A percentile compares a stretch with the other conserved stretches of the same genome.
Conservation (phyloP, 176 grass and related monocot genomes). For the Ensete glaucum region DNA sequence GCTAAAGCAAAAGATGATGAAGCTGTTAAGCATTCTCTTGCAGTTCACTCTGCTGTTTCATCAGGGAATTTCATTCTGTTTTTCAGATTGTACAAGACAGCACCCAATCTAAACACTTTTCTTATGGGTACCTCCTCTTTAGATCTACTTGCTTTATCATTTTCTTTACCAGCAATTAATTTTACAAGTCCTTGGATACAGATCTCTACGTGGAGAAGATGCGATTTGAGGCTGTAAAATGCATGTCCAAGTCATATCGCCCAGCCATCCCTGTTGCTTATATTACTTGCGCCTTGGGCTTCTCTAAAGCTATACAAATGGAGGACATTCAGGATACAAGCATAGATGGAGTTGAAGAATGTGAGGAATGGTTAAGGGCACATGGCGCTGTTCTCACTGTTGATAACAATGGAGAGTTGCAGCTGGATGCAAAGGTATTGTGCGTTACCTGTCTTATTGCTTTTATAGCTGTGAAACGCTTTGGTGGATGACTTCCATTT, state of each 20-base stretch:
- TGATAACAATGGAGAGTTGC: slow-evolving; percentile 54
- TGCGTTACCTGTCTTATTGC: neutral
- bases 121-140: slow-evolving; percentile 72
- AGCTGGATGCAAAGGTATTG: slow-evolving; percentile 78
- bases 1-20: slow-evolving; percentile 64
- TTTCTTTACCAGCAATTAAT: slow-evolving; percentile 12
- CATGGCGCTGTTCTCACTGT: slow-evolving; percentile 61
- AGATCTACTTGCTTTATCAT: slow-evolving; percentile 1
- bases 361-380: slow-evolving; percentile 78
- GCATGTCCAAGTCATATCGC: slow-evolving; percentile 79
- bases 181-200: slow-evolving; percentile 28
- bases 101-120: slow-evolving; percentile 77
- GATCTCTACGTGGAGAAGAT: slow-evolving; percentile 81
- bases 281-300: slow-evolving; percentile 65
- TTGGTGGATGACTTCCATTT: neutral
- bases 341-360: slow-evolving; percentile 50
- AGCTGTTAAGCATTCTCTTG: slow-evolving; percentile 84
- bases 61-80: slow-evolving; percentile 88
- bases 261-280: slow-evolving; percentile 56
- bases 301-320: slow-evolving; percentile 28
- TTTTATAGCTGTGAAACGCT: neutral
- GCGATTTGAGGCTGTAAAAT: slow-evolving; percentile 84
- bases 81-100: slow-evolving; percentile 80
- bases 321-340: slow-evolving; percentile 28
- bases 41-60: slow-evolving; percentile 73